Evolutionary conservation across 2,329 filamentous ascomycete genomes (phyloP).

Genomic region (Exophiala bonariae): DNA sequence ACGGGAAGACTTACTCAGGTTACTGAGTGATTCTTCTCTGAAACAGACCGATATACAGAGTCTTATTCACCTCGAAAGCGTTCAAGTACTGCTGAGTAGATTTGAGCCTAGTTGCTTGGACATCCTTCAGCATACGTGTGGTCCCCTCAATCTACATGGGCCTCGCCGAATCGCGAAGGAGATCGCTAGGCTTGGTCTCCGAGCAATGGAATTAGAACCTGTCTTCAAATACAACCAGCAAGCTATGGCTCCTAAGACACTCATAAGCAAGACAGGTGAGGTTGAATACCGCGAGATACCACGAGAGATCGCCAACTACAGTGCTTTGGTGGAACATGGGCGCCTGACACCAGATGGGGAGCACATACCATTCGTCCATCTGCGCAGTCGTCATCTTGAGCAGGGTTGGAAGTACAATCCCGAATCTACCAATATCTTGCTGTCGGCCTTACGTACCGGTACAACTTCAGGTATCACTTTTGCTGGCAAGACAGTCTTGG

Average conservation of each 20-base stretch:
- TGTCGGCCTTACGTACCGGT: neutral
- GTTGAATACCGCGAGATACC: constrained; percentile 2
- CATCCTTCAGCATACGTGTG: neutral
- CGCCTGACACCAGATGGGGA: neutral
- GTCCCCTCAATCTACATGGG: neutral
- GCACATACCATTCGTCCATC: constrained; percentile 1
- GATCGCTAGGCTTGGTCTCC: constrained; percentile 1
- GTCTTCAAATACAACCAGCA: constrained; percentile 2
- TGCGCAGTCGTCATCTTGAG: neutral
- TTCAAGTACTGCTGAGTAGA: neutral
- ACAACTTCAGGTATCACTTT: constrained; percentile 7
- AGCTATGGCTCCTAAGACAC: neutral
- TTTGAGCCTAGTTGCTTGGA: constrained; percentile 1
- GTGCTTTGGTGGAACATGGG: constrained; percentile 3
- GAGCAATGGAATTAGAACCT: neutral
- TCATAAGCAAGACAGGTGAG: neutral
- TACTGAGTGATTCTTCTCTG: constrained; percentile 4
- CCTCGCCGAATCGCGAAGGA: neutral
- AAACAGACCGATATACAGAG: neutral
- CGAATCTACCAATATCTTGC: constrained; percentile 1
- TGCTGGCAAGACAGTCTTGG: constrained; percentile 42
- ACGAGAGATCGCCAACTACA: neutral
- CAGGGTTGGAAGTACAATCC: constrained; percentile 7
- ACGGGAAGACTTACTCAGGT: constrained; percentile 27
- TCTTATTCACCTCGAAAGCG: neutral